Percentiles rank a stretch among this genome's conserved stretches.
phyloP scores from a whole-genome alignment of 2,329 filamentous ascomycete species.

The Raffaelea albimanens region DNA sequence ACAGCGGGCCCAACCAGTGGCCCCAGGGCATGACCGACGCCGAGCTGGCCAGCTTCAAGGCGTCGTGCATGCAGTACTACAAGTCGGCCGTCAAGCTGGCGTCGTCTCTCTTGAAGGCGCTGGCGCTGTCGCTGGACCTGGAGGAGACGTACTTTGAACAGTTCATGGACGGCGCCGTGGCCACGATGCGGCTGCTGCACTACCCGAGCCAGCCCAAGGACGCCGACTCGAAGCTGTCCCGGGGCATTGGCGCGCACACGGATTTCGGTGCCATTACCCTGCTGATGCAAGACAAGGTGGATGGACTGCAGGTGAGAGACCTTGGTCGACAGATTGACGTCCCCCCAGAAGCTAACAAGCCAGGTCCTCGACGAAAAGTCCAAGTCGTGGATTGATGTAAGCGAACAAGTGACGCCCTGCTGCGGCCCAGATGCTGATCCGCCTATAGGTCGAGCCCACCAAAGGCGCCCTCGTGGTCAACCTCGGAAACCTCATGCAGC shows the following conservation, averaged over 20 bases:
- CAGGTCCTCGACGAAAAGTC: slow-evolving; percentile 35
- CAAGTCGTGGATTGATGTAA: slow-evolving; percentile 29
- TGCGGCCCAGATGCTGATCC: too few species aligned
- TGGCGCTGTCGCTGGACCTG: slow-evolving; percentile 21
- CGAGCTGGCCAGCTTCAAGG: slow-evolving; percentile 22
- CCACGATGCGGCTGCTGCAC: slow-evolving; percentile 51
- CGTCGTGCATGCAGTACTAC: slow-evolving; percentile 20
- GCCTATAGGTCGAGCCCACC: slow-evolving; percentile 27
- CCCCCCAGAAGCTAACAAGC: too few species aligned
- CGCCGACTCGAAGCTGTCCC: slow-evolving; percentile 19
- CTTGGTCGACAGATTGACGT: too few species aligned
- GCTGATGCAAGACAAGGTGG: slow-evolving; percentile 38
- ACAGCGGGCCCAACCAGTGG: slow-evolving; percentile 27
- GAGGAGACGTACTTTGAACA: slow-evolving; percentile 15
- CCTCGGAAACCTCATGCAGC: slow-evolving; percentile 35
- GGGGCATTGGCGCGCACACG: slow-evolving; percentile 30
- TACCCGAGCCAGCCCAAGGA: slow-evolving; percentile 23
- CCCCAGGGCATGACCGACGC: slow-evolving; percentile 5
- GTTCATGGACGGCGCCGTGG: slow-evolving; percentile 39
- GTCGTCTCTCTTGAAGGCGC: slow-evolving; percentile 17
- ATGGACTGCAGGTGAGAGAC: slow-evolving; percentile 36
- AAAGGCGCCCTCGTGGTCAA: slow-evolving; percentile 39
- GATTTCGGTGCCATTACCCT: slow-evolving; percentile 47
- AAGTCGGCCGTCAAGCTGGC: slow-evolving; percentile 19
- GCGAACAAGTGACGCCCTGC: too few species aligned